Base-by-base conservation (phyloP, 805 yeast genomes). In the Saturnispora serradocipensis region DNA sequence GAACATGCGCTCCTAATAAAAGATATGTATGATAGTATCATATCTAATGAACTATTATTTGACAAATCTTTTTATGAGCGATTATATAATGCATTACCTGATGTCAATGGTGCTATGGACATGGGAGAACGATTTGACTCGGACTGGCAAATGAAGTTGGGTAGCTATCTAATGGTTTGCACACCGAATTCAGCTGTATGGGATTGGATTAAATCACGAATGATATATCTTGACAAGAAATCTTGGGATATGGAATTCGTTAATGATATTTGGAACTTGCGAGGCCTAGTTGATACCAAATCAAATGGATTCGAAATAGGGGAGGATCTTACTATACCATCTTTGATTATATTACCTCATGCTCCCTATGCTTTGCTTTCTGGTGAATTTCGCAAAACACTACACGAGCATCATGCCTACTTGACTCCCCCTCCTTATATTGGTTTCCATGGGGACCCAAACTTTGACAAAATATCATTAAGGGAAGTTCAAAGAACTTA, bases 131-230 rank as follows among this genome's bases (percentile, higher is more conserved):
- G 52, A 28, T 32, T 47, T 3, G 53, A 50, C 16, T 22, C 36
- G 9, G 32, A 18, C 4, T 46, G 52, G 28, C 38, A 56, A 11
- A 57, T 64, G 42, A 43, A 54, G 49, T 51, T 73, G 55, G 73
- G 71, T 0, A 71, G 74, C 43, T 78, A 77, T 54, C 61, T 83
- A 5, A 81, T 83, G 82, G 83, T 82, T 6, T 66, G 81, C n/a
- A 72, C 68, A 40, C 88, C 88, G 3, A 68, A 58, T 36, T 30
- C 50, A 4, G 34, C 52, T 1, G 57, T 62, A 1, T 67, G 58
- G 52, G 48, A 60, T 13, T 52, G 59, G 22, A 54, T 60, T 55
- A 55, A 51, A 48, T 50, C 61, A 13, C 62, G 64, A 36, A 57
- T 66, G 0, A 54, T 58, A 13, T 52, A 65, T 3, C 67, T 70